Evolutionary conservation across 495 filamentous ascomycete genomes (phyloP).

Genomic region (Evernia prunastri): DNA sequence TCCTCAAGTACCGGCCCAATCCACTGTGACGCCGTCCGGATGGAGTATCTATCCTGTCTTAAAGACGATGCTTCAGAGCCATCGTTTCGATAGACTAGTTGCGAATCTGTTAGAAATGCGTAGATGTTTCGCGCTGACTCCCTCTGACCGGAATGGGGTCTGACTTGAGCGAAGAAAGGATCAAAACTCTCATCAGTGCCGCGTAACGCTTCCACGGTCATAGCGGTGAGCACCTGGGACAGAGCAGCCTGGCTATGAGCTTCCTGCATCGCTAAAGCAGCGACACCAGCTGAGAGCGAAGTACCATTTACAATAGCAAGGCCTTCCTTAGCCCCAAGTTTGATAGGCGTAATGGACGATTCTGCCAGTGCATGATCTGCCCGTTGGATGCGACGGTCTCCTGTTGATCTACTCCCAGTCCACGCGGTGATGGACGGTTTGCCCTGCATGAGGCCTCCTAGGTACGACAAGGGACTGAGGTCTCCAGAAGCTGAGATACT

Average conservation of each 20-base stretch:
- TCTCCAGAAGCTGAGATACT: not conserved
- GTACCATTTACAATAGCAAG: constrained; percentile 60
- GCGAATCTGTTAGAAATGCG: constrained; percentile 40
- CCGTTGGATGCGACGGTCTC: constrained; percentile 26
- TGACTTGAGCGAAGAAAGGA: constrained; percentile 50
- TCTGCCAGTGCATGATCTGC: constrained; percentile 39
- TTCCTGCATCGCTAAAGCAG: constrained; percentile 46
- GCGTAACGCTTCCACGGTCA: constrained; percentile 38
- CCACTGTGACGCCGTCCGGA: constrained; percentile 58
- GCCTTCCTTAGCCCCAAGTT: constrained; percentile 50
- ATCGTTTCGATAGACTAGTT: constrained; percentile 27
- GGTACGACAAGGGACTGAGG: not conserved
- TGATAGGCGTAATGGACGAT: constrained; percentile 39
- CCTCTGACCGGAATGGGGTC: constrained; percentile 56
- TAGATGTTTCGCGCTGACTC: constrained; percentile 52
- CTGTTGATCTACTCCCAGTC: constrained; percentile 22
- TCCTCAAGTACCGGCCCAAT: constrained; percentile 58
- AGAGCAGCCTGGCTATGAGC: constrained; percentile 49
- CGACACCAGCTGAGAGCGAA: constrained; percentile 46
- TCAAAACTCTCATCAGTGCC: constrained; percentile 51
- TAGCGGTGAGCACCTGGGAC: constrained; percentile 47
- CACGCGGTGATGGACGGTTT: constrained; percentile 25
- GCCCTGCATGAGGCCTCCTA: not conserved
- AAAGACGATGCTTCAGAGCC: constrained; percentile 29
- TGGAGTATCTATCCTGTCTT: constrained; percentile 55